Base-by-base conservation (phyloP, 305 asterid genomes). In the Fraxinus nigra region DNA sequence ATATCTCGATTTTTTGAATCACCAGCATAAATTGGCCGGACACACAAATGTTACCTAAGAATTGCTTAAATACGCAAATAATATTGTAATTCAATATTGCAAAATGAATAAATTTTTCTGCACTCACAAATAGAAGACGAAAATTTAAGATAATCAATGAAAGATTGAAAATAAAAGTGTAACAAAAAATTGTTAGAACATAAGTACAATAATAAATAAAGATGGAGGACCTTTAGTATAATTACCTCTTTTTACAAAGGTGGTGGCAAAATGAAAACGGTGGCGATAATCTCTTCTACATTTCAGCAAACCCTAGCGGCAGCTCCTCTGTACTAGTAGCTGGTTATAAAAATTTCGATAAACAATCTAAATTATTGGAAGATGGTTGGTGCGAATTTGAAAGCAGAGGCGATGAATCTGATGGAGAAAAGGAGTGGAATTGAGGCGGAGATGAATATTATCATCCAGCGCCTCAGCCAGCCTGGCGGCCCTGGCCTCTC, bases 311-410 rank as follows among this genome's bases (percentile, higher is more conserved):
- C 87, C 87, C 90, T 87, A 85, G 73, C 3, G 16, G 65, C 81
- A 65, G 75, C 28, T 48, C 37, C 43, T 26, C 22, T 72, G 11
- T 28, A 38, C 51, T 34, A 73, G 18, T 18, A 54, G 13, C 14
- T 56, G 67, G 63, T 80, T 26, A 74, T 30, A 65, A 34, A 40
- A 38, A 80, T 32, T 51, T 77, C 34, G 13, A 77, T 30, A 75
- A 75, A 79, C 26, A 56, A 65, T 75, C 80, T 4, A 13, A 26
- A 76, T 3, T 72, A 24, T 18, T 6, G 1, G 46, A 82, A 84
- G 80, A 95, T 96, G 98, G 99, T 94, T 84, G 97, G 92, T n/a
- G 72, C 95, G 84, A 91, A 96, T 88, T 79, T 96, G 86, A 96
- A 94, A 90, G 95, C 93, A 37, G 97, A 92, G 82, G 88, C 94